Conservation (phyloP, 805 yeast species). For the Wilhelminamyces savonicus region DNA sequence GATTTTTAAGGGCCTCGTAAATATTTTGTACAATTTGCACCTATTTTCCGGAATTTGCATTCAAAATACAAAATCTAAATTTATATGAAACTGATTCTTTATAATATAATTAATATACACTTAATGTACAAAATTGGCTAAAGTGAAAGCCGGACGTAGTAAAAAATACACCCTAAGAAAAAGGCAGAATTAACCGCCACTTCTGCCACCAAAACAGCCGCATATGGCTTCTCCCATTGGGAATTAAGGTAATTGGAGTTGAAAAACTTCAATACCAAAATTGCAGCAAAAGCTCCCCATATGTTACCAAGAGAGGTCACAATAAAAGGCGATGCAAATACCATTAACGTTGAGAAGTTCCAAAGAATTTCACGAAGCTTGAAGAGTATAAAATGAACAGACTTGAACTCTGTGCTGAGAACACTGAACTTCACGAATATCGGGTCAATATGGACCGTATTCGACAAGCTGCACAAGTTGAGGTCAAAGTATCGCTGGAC, state of each 20-base stretch:
- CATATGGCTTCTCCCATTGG: no score
- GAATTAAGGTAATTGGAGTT: constrained; percentile 13
- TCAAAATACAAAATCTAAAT: no score
- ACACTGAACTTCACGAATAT: constrained; percentile 16
- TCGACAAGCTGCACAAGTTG: constrained; percentile 14
- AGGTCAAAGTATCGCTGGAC: constrained; percentile 16
- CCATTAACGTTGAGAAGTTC: constrained; percentile 9
- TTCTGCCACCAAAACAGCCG: no score
- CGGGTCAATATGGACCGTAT: constrained; percentile 17
- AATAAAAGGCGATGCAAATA: no score
- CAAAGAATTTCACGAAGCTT: constrained; percentile 12
- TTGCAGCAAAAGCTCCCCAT: constrained; percentile 4
- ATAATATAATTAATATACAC: no score
- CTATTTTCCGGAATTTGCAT: no score
- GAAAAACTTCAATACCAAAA: constrained; percentile 11
- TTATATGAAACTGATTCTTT: no score
- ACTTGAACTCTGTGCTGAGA: constrained; percentile 10
- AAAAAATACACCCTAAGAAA: neutral
- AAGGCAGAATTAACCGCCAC: neutral
- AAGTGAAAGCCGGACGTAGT: constrained; percentile 1
- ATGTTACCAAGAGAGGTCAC: no score
- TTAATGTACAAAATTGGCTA: no score
- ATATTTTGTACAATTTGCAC: no score
- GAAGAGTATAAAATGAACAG: constrained; percentile 2
- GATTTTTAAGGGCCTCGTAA: no score